A percentile compares a stretch with the other conserved stretches of the same genome.
phyloP scores from a whole-genome alignment of 352 stramenopile species.

The Globisporangium uncinulatum region DNA sequence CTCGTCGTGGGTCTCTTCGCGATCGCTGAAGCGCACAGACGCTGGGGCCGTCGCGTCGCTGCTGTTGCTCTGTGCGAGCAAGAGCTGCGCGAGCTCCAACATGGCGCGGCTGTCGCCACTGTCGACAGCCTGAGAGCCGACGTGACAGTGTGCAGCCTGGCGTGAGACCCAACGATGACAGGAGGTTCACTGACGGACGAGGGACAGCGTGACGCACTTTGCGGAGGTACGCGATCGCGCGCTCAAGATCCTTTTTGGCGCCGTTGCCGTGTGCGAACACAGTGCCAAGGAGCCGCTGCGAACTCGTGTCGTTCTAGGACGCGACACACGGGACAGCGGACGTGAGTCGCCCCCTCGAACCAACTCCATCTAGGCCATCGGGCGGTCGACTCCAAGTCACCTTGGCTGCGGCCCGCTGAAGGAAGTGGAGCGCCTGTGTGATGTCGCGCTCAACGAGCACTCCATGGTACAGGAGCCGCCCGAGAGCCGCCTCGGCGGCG shows the following conservation, averaged over 20 bases:
- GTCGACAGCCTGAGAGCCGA: constrained; percentile 20
- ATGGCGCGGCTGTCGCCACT: constrained; percentile 43
- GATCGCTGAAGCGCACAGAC: constrained; percentile 32
- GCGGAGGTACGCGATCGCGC: constrained; percentile 42
- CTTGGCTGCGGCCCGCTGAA: constrained; percentile 53
- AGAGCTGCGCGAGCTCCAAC: constrained; percentile 41
- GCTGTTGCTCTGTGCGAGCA: constrained; percentile 18
- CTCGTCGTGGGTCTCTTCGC: constrained; percentile 56
- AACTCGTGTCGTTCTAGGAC: constrained; percentile 30
- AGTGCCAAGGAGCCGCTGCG: constrained; percentile 38
- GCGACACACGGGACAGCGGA: no score
- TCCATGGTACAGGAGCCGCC: constrained; percentile 27
- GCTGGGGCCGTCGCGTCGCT: constrained; percentile 5
- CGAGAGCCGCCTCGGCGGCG: constrained; percentile 42
- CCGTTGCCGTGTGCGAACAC: constrained; percentile 42
- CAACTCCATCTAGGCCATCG: no score
- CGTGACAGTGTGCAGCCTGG: not conserved
- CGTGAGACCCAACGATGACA: not conserved
- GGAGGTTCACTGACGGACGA: not conserved
- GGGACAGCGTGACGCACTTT: constrained; percentile 17
- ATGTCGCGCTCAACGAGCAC: constrained; percentile 25
- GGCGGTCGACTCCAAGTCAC: constrained; percentile 8
- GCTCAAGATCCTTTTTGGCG: constrained; percentile 50
- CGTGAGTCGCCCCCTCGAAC: no score
- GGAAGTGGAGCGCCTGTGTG: constrained; percentile 55